These are phyloP conservation scores for Metarhizium sp. DNA, from an alignment of 2,329 filamentous ascomycete genomes.

Conservation along the genomic window DNA sequence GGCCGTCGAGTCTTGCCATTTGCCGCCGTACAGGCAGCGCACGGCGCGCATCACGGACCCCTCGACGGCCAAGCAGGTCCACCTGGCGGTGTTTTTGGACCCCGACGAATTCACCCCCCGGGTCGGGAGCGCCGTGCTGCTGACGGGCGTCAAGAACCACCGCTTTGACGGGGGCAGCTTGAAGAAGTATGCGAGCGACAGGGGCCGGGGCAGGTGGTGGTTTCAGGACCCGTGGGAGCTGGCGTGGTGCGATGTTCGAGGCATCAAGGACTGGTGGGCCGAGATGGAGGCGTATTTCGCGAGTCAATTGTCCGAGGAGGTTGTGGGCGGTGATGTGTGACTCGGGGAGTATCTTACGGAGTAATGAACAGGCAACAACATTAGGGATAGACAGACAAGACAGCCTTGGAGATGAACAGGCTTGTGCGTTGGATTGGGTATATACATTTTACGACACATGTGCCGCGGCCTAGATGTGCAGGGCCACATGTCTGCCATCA, in stretches of 20 bases:
- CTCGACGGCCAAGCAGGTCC: slow-evolving; percentile 41
- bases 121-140: slow-evolving; percentile 39
- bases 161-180: slow-evolving; percentile 38
- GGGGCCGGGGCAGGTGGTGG: slow-evolving; percentile 37
- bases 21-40: slow-evolving; percentile 42
- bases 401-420: background rate
- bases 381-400: no score
- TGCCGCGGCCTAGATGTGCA: background rate
- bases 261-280: slow-evolving; percentile 37
- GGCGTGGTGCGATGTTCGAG: slow-evolving; percentile 39
- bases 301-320: slow-evolving; percentile 1
- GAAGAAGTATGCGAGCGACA: slow-evolving; percentile 35
- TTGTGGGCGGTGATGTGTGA: background rate
- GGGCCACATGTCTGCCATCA: slow-evolving; percentile 7
- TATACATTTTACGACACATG: background rate
- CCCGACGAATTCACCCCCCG: slow-evolving; percentile 36
- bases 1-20: slow-evolving; percentile 35
- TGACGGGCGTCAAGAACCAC: slow-evolving; percentile 49
- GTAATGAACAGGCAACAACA: no score
- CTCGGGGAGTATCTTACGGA: background rate
- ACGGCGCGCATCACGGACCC: slow-evolving; percentile 41
- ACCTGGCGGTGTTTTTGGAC: slow-evolving; percentile 45
- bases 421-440: background rate
- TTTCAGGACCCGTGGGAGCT: slow-evolving; percentile 36
- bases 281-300: slow-evolving; percentile 13